Evolutionary conservation across 345 rosid species (phyloP), one percentile per base, ranked within the genome.

Genomic region (Trapa bicornis): DNA sequence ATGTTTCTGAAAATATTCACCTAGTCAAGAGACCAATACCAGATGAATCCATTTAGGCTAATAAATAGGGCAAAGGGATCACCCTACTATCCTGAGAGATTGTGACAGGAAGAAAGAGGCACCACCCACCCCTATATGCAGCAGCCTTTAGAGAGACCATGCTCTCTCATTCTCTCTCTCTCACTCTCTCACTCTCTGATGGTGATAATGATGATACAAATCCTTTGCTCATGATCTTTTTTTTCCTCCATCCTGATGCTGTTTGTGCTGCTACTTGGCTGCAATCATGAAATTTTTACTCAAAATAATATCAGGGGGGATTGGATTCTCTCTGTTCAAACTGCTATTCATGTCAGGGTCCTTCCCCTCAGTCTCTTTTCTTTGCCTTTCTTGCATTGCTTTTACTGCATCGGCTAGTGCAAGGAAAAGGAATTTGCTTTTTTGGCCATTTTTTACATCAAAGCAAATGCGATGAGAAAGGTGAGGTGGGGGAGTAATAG

Each of bases 91-190:
- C 70, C 42, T 6, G 7, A 58, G 29, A 36, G 6, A 66, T 57
- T 35, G 36, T 66, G 36, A 41, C 37, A 12, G 53, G 70, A 50
- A 76, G 85, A 81, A 80, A 83, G 62, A 69, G 76, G 67, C 89
- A 92, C 93, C 88, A 89, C 80, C 69, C 89, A 92, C 93, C 88
- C 90, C 80, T 83, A 77, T 84, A 77, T 74, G 83, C 73, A 80
- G 89, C 98, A 92, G 98, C 91, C 93, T 86, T 82, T 89, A 69
- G 76, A 87, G 84, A 93, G 67, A 29, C 78, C 89, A 91, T 80
- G 74, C 70, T 71, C 64, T 70, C 57, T 36, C 80, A 71, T 22
- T 22, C 43, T 3, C 43, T 8, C 43, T 41, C 43, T 41, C 43
- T 41, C 43, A 3, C 58, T 56, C 53, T 41, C 43, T 50, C 68